A percentile compares a stretch with the other conserved stretches of the same genome.
Evolutionary conservation across 192 early-diverging fungal genomes (phyloP).

Genomic region (Podila minutissima): DNA sequence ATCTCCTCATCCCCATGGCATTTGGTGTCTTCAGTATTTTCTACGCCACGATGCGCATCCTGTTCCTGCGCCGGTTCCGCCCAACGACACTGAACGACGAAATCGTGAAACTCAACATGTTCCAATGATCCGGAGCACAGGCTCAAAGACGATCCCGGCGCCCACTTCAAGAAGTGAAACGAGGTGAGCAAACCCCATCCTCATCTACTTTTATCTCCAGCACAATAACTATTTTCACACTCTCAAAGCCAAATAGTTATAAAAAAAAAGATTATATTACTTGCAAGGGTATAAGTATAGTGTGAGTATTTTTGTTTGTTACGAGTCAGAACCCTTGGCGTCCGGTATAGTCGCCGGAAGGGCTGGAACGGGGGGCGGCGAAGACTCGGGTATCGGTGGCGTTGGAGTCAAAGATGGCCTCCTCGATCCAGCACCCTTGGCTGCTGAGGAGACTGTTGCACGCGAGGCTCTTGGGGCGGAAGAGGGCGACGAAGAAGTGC

Average conservation of each 20-base stretch:
- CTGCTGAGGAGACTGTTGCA: not conserved
- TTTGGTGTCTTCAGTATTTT: constrained; percentile 81
- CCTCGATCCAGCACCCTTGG: constrained; percentile 1
- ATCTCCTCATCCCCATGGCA: constrained; percentile 86
- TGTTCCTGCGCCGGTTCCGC: constrained; percentile 65
- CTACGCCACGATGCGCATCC: constrained; percentile 78
- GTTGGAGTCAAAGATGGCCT: not conserved
- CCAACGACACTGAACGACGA: constrained; percentile 79
- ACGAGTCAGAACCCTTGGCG: too few species aligned
- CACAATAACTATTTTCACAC: too few species aligned
- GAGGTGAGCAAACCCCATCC: too few species aligned
- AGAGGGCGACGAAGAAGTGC: not conserved
- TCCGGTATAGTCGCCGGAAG: not conserved
- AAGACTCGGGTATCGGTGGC: not conserved
- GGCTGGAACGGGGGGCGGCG: not conserved
- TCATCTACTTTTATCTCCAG: too few species aligned
- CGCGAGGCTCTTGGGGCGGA: not conserved
- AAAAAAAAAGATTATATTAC: too few species aligned
- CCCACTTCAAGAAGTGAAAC: not conserved
- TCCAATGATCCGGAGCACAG: constrained; percentile 28
- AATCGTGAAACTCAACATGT: constrained; percentile 78
- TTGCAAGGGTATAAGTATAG: too few species aligned
- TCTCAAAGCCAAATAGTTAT: too few species aligned
- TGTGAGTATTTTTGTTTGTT: too few species aligned
- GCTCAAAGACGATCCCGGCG: constrained; percentile 27